A percentile compares a stretch with the other conserved stretches of the same genome.
These are phyloP conservation scores for Amanita pallidorosea DNA, from an alignment of 768 basidiomycete genomes.

Conservation along the genomic window DNA sequence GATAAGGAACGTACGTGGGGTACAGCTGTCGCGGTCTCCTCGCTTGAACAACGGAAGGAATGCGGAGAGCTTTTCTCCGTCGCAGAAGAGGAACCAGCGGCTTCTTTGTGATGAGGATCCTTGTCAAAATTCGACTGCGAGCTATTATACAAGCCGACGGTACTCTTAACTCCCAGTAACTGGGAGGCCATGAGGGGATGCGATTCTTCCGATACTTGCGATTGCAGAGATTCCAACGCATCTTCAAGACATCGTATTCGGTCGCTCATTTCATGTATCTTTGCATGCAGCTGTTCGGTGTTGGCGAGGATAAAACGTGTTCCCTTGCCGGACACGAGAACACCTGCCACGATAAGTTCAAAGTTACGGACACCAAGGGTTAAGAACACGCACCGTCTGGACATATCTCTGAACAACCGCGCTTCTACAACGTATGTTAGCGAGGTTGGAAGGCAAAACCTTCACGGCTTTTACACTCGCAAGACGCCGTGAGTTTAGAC, in stretches of 20 bases:
- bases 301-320: constrained; percentile 61
- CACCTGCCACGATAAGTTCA: constrained; percentile 26
- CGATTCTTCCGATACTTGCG: constrained; percentile 17
- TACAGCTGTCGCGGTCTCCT: constrained; percentile 15
- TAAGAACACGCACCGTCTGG: constrained; percentile 37
- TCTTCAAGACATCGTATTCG: constrained; percentile 55
- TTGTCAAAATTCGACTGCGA: constrained; percentile 12
- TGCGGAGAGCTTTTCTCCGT: neutral
- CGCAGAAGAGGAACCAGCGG: neutral
- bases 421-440: constrained; percentile 28
- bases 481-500: neutral
- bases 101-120: neutral
- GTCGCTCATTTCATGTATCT: constrained; percentile 59
- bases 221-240: constrained; percentile 28
- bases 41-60: constrained; percentile 18
- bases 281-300: constrained; percentile 52
- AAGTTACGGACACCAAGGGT: neutral
- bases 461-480: neutral
- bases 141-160: constrained; percentile 36
- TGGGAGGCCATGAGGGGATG: constrained; percentile 44
- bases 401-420: constrained; percentile 57
- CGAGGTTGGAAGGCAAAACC: neutral
- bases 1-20: constrained; percentile 7
- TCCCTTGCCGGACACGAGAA: constrained; percentile 55
- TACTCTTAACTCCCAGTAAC: constrained; percentile 45